phyloP scores from a whole-genome alignment of 225 moss, liverwort and hornwort genomes.

The Rhytidiadelphus loreus region DNA sequence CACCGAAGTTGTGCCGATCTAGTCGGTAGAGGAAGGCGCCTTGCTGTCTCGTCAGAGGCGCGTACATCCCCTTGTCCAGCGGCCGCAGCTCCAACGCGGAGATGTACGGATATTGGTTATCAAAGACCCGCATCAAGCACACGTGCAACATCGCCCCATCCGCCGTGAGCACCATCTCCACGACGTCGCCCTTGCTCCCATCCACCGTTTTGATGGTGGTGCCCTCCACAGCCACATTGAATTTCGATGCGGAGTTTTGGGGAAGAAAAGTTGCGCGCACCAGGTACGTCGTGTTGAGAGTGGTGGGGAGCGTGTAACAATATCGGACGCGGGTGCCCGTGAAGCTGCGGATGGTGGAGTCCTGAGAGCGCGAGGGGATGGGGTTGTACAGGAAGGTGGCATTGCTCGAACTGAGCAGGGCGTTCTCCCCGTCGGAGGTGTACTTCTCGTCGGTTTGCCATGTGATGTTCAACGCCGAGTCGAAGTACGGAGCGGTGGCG shows the following conservation, averaged over 20 bases:
- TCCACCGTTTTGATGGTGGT: background rate
- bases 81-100: background rate
- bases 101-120: background rate
- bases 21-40: background rate
- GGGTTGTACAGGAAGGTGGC: background rate
- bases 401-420: background rate
- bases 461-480: background rate
- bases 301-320: background rate
- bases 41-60: background rate
- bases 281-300: background rate
- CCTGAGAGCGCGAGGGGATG: background rate
- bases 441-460: constrained; percentile 4
- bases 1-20: constrained; percentile 1
- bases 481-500: background rate
- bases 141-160: background rate
- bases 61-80: background rate
- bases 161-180: background rate
- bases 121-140: background rate
- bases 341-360: background rate
- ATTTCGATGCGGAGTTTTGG: background rate
- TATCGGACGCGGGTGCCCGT: background rate
- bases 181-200: background rate
- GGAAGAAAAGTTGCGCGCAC: constrained; percentile 4
- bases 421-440: background rate
- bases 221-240: background rate